These are phyloP conservation scores for Raphanus hybrid DNA, from an alignment of 441 rosid genomes.

Conservation along the genomic window DNA sequence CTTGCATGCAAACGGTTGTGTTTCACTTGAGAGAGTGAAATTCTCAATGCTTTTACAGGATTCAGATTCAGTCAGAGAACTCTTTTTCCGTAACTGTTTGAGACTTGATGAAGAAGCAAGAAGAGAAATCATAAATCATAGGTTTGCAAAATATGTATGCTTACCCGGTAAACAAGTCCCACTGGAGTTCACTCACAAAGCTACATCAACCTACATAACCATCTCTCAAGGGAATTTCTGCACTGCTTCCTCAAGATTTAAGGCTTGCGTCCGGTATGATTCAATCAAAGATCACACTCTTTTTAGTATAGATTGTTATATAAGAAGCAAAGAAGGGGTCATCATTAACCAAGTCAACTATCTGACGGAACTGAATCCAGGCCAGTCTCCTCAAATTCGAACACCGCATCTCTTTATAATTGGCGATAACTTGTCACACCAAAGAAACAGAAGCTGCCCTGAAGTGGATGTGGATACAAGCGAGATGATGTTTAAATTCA, in stretches of 20 bases:
- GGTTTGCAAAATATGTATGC: neutral
- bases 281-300: neutral
- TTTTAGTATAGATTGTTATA: neutral
- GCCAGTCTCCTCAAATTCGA: neutral
- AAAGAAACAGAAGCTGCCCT: neutral
- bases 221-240: neutral
- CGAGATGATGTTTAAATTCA: conserved; percentile 13
- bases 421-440: neutral
- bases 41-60: neutral
- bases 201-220: neutral
- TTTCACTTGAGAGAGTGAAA: conserved; percentile 13
- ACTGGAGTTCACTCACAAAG: conserved; percentile 12
- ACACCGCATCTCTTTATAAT: neutral
- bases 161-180: conserved; percentile 14
- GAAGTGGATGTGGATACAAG: neutral
- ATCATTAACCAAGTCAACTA: neutral
- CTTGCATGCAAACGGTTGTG: neutral
- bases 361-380: neutral
- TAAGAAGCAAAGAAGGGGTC: neutral
- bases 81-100: neutral
- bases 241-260: neutral
- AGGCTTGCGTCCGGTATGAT: neutral
- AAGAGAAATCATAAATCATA: neutral
- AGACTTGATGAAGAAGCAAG: conserved; percentile 11
- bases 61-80: neutral